Conservation (phyloP, 345 rosid species). For the Clausena lansium region DNA sequence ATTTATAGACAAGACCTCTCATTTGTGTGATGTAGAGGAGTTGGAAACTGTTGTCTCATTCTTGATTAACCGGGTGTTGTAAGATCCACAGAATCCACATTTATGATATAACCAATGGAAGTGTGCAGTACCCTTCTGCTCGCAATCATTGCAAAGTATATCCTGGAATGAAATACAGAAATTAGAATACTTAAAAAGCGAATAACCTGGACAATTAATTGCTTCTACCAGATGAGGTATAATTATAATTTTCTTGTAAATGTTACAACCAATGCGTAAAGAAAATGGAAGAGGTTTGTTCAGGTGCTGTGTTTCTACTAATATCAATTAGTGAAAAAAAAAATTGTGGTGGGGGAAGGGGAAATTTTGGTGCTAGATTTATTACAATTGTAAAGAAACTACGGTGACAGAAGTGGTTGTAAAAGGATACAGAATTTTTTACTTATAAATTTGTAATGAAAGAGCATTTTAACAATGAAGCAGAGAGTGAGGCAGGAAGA, state of each 20-base stretch:
- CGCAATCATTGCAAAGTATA: constrained; percentile 78
- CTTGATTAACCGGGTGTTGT: constrained; percentile 81
- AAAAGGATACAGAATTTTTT: not conserved
- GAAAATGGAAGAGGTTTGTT: not conserved
- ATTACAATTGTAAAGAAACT: not conserved
- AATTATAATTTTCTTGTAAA: not conserved
- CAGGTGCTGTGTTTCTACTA: not conserved
- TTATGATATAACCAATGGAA: constrained; percentile 94
- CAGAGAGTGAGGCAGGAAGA: not conserved
- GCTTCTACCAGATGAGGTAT: not conserved
- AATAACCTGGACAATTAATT: not conserved
- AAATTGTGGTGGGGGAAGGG: not conserved
- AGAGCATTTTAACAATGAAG: not conserved
- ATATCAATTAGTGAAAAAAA: not conserved
- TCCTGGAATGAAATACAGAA: constrained; percentile 37
- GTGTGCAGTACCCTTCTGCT: constrained; percentile 53
- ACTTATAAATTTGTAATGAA: not conserved
- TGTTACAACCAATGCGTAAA: not conserved
- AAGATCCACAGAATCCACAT: constrained; percentile 70
- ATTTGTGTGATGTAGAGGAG: constrained; percentile 31
- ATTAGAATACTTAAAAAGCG: not conserved
- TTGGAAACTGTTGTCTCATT: constrained; percentile 31
- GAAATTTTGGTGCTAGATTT: not conserved
- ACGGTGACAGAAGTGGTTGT: not conserved
- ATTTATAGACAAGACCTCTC: constrained; percentile 3